Evolutionary conservation across 495 filamentous ascomycete genomes (phyloP), one percentile per base, ranked within the genome.

Genomic region (Trichoderma parareesei): DNA sequence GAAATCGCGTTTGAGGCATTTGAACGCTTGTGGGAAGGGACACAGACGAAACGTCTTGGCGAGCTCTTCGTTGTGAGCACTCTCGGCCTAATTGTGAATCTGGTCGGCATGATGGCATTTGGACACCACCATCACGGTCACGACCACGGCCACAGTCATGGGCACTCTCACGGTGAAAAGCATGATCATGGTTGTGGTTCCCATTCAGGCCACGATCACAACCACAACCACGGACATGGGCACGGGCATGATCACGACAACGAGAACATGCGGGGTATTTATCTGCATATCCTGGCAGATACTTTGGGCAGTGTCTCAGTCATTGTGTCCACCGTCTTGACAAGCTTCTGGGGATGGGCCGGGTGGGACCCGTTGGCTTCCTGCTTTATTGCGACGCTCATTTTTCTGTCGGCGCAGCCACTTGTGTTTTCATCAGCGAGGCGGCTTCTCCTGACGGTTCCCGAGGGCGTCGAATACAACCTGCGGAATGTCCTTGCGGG

Each of bases 231-330:
- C 63, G 65, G 53, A 11, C 71, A 79, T 68, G 64, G 67, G 11
- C 75, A 78, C 38, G 70, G 70, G 6, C 82, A 87, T 69, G 72
- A 77, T 27, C 90, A 95, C 73, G 90, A 90, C 64, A 97, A 95
- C 72, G 95, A 99, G 70, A 99, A 99, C 70, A 98, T 98, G 95
- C 87, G 93, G 66, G 94, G 94, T n/a, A 98, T 99, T 66, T 99
- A 93, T 77, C 78, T 99, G 9, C 94, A 99, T 70, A 90, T 99
- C 64, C 80, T 98, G 4, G 95, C 93, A 9, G 94, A 99, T 72
- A 96, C 95, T 0, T 85, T 98, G 20, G 94, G 94, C 13, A 96
- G 92, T 43, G 90, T 92, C 16, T 93, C 93, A 13, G 94, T 99
- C 57, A 96, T 99, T 64, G 86, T 93, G 53, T 96, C 92, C 11